Conservation (phyloP, 192 early-diverging fungal species). For the Backusella mclennaniae region DNA sequence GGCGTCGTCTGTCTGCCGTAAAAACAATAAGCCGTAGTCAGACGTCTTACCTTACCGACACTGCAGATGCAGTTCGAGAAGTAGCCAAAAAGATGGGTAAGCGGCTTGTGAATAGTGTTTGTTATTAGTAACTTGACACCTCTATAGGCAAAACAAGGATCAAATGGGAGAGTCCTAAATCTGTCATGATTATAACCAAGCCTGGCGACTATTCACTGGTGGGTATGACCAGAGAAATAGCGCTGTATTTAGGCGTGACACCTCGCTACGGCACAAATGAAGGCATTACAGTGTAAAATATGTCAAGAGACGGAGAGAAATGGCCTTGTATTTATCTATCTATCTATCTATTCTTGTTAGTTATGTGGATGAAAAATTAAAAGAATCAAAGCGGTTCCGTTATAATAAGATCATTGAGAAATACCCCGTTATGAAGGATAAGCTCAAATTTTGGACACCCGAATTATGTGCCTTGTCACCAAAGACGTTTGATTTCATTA, state of each 20-base stretch:
- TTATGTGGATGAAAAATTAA: conserved; percentile 66
- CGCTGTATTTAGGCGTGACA: conserved; percentile 60
- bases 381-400: conserved; percentile 55
- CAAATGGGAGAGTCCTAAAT: conserved; percentile 33
- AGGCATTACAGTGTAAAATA: conserved; percentile 39
- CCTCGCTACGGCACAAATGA: conserved; percentile 38
- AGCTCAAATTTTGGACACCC: conserved; percentile 72
- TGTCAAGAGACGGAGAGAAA: no score
- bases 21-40: not conserved
- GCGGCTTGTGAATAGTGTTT: not conserved
- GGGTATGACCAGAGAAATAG: conserved; percentile 65
- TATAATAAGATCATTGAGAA: conserved; percentile 36
- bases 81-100: conserved; percentile 20
- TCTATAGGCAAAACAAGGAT: conserved; percentile 20
- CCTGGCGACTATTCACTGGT: conserved; percentile 66
- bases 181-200: conserved; percentile 77
- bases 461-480: conserved; percentile 66
- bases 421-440: conserved; percentile 42
- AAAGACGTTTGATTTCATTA: conserved; percentile 82
- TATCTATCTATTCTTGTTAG: not conserved
- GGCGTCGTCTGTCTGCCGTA: not conserved
- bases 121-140: not conserved
- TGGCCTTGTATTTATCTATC: not conserved
- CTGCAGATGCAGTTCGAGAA: conserved; percentile 16
- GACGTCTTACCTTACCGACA: conserved; percentile 5